Base-by-base conservation (phyloP, 163 green algal genomes). In the Prototheca cutis region DNA sequence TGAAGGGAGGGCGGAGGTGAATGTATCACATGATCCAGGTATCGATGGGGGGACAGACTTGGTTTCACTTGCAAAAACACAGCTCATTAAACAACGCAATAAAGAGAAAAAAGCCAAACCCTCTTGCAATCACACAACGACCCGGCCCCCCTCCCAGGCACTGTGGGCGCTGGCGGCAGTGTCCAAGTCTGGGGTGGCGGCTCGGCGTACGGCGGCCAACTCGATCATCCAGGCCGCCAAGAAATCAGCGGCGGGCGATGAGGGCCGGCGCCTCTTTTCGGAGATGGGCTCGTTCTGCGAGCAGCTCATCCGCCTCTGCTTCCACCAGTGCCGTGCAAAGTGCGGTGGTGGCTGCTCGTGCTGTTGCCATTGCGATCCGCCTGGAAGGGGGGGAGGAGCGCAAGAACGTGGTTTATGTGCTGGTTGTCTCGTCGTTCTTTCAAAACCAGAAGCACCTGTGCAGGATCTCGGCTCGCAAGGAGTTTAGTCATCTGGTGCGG, bases 81-180 rank as follows among this genome's bases (percentile, higher is more conserved):
- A n/a, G n/a, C n/a, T n/a, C n/a, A n/a, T n/a, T n/a, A n/a, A n/a
- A n/a, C n/a, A n/a, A n/a, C n/a, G n/a, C n/a, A n/a, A n/a, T n/a
- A n/a, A n/a, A n/a, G n/a, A n/a, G n/a, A n/a, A n/a, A n/a, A n/a
- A n/a, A n/a, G n/a, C n/a, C n/a, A n/a, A n/a, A n/a, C n/a, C n/a
- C n/a, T n/a, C n/a, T n/a, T n/a, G n/a, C n/a, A n/a, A n/a, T n/a
- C n/a, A n/a, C n/a, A n/a, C n/a, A n/a, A n/a, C n/a, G n/a, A n/a
- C n/a, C n/a, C n/a, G n/a, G n/a, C n/a, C n/a, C n/a, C n/a, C 21
- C 24, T 39, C 68, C 48, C 90, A 96, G 66, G 75, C 75, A 13
- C 65, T 96, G 30, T 97, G 90, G 90, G 63, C 73, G 8, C 64
- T 95, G 51, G 83, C 78, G 5, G 67, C 76, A 3, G 82, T 95